These are phyloP conservation scores for Pseudogymnoascus sp. DNA, from an alignment of 2,329 filamentous ascomycete genomes.

Conservation along the genomic window DNA sequence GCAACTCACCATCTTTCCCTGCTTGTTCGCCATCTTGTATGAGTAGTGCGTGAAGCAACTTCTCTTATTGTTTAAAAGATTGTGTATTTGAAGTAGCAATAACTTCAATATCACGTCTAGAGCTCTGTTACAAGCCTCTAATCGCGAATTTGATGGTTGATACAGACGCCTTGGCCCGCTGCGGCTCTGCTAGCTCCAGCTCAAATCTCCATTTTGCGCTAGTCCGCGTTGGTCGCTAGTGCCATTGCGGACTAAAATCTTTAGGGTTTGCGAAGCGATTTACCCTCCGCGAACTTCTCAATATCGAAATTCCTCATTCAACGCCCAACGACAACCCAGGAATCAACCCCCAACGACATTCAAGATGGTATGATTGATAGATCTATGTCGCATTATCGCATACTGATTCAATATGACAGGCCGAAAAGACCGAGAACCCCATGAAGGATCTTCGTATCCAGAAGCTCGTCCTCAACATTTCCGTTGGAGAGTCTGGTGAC, in stretches of 20 bases:
- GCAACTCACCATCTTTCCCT: slow-evolving; percentile 95
- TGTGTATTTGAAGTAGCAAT: slow-evolving; percentile 24
- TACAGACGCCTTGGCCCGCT: not conserved
- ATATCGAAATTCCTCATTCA: slow-evolving; percentile 6
- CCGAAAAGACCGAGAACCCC: slow-evolving; percentile 90
- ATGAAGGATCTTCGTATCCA: slow-evolving; percentile 99
- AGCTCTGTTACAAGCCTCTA: slow-evolving; percentile 12
- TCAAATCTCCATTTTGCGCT: slow-evolving; percentile 3
- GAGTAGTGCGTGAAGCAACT: slow-evolving; percentile 31
- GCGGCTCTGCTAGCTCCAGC: slow-evolving; percentile 11
- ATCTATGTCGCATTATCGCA: not conserved
- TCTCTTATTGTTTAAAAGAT: slow-evolving; percentile 29
- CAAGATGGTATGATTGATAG: slow-evolving; percentile 11
- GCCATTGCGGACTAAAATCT: slow-evolving; percentile 1
- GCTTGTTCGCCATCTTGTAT: slow-evolving; percentile 72
- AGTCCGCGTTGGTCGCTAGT: not conserved
- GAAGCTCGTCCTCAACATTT: slow-evolving; percentile 99
- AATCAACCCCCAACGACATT: slow-evolving; percentile 8
- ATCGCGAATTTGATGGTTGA: slow-evolving; percentile 10
- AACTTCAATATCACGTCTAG: slow-evolving; percentile 25
- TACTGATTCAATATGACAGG: slow-evolving; percentile 33
- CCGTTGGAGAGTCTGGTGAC: slow-evolving; percentile 99
- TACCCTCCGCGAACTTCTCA: slow-evolving; percentile 9
- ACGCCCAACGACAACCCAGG: slow-evolving; percentile 8
- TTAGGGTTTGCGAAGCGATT: slow-evolving; percentile 11